Evolutionary conservation across 257 asterid genomes (phyloP).

Genomic region (Forsythia viridissima): DNA sequence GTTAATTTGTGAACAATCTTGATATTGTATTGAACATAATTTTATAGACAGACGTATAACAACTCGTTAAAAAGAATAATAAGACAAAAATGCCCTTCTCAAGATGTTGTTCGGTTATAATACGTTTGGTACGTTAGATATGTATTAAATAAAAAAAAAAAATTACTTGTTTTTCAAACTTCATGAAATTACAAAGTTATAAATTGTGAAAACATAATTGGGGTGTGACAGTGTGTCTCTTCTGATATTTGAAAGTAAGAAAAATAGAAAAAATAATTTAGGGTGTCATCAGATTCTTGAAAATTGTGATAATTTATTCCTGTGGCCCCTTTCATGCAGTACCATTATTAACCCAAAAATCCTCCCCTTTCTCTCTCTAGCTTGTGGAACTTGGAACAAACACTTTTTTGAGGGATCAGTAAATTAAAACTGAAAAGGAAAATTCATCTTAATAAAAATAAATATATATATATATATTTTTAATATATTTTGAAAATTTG

Average conservation of each 20-base stretch:
- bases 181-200: too few species aligned
- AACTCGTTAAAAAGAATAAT: too few species aligned
- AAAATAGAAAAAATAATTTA: not conserved
- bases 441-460: not conserved
- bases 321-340: conserved; percentile 46
- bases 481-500: too few species aligned
- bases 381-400: conserved; percentile 28
- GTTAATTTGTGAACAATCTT: too few species aligned
- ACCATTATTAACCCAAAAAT: conserved; percentile 35
- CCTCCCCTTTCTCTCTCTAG: not conserved
- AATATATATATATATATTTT: not conserved
- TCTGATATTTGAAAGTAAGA: conserved; percentile 17
- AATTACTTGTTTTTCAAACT: too few species aligned
- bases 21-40: too few species aligned
- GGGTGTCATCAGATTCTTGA: conserved; percentile 38
- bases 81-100: too few species aligned
- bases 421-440: conserved; percentile 6
- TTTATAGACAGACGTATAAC: too few species aligned
- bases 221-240: conserved; percentile 42
- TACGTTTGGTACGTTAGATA: too few species aligned
- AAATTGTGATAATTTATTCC: conserved; percentile 52
- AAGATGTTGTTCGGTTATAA: too few species aligned
- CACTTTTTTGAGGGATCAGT: conserved; percentile 24
- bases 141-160: too few species aligned
- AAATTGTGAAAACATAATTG: not conserved